Evolutionary conservation across 1,139 yeast species (phyloP).

Genomic region (Saccharomyces hybrid): DNA sequence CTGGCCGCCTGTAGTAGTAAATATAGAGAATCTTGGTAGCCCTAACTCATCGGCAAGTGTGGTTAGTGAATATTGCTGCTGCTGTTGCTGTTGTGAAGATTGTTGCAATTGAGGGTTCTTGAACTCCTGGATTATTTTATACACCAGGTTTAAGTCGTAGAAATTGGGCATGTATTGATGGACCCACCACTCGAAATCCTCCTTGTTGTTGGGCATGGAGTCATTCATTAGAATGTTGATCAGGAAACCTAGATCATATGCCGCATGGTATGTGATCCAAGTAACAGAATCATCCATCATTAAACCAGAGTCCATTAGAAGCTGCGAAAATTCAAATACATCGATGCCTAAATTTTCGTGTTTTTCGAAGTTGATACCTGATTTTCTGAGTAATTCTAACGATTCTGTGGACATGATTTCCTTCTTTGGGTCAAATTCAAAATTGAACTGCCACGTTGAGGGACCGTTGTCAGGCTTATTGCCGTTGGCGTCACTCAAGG

Average conservation of each 20-base stretch:
- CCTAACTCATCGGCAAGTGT: conserved; percentile 50
- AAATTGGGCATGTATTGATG: conserved; percentile 70
- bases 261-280: conserved; percentile 92
- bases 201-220: conserved; percentile 72
- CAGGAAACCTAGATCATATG: conserved; percentile 90
- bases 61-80: conserved; percentile 29
- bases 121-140: conserved; percentile 42
- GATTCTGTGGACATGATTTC: conserved; percentile 84
- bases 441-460: conserved; percentile 95
- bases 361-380: conserved; percentile 75
- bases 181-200: conserved; percentile 70
- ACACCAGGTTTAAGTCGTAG: conserved; percentile 76
- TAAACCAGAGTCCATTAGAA: conserved; percentile 79
- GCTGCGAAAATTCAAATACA: conserved; percentile 72
- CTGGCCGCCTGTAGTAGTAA: conserved; percentile 40
- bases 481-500: conserved; percentile 72
- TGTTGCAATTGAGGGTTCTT: conserved; percentile 20
- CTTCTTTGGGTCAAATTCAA: conserved; percentile 62
- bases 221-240: conserved; percentile 69
- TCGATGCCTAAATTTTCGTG: conserved; percentile 78
- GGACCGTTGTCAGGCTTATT: conserved; percentile 63
- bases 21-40: conserved; percentile 43
- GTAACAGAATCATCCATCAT: conserved; percentile 63
- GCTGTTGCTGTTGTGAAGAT: conserved; percentile 18
- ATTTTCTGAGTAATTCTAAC: conserved; percentile 63